These are phyloP conservation scores for Miscanthus sacchariflorus DNA, from an alignment of 202 grass and related monocot genomes.

Conservation along the genomic window DNA sequence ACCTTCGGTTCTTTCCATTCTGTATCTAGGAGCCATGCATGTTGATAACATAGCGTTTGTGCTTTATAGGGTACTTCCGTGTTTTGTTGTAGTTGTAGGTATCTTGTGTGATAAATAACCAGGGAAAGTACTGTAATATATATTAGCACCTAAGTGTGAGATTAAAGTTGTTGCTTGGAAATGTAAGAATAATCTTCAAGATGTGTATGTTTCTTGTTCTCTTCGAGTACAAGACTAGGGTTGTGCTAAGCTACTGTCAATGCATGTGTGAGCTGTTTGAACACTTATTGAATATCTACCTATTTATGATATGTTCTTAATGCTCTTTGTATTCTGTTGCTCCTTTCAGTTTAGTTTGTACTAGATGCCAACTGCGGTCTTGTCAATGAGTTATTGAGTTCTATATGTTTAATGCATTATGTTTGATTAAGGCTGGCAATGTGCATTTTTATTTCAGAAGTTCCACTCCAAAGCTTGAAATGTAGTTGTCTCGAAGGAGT, in stretches of 20 bases:
- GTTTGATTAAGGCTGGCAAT: no score
- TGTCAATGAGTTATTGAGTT: no score
- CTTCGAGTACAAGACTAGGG: conserved; percentile 10
- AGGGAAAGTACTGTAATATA: conserved; percentile 26
- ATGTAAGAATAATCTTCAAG: conserved; percentile 9
- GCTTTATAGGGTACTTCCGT: not conserved
- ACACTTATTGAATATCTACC: no score
- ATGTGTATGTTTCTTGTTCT: not conserved
- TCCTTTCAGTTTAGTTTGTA: no score
- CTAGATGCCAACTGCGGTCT: no score
- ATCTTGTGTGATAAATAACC: conserved; percentile 37
- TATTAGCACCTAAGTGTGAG: conserved; percentile 6
- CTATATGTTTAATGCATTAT: no score
- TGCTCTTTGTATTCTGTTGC: no score
- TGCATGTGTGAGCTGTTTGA: not conserved
- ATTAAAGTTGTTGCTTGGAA: conserved; percentile 6
- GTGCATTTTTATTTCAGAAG: no score
- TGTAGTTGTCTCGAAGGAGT: no score
- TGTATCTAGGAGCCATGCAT: not conserved
- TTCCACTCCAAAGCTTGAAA: no score
- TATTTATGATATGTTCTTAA: no score
- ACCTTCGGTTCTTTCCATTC: not conserved
- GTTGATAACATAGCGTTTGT: not conserved
- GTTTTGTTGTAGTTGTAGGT: conserved; percentile 17
- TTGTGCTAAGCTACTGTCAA: not conserved